Conservation (phyloP, 495 filamentous ascomycete genomes). For the Aspergillus egyptiacus region DNA sequence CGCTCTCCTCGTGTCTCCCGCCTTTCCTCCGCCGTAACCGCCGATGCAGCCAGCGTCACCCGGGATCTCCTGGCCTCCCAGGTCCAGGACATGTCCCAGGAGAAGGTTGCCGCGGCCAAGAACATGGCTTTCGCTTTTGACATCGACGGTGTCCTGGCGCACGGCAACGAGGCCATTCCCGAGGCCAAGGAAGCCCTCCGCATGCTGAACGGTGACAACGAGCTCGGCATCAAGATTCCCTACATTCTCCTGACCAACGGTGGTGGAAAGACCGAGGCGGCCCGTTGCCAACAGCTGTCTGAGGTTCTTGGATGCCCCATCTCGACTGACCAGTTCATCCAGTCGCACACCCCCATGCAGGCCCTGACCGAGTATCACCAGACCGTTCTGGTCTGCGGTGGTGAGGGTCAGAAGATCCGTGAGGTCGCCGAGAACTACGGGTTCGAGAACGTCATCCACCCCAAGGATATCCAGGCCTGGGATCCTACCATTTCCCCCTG, state of each 20-base stretch:
- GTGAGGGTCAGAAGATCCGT: slow-evolving; percentile 84
- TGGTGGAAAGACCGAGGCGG: slow-evolving; percentile 82
- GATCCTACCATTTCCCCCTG: slow-evolving; percentile 78
- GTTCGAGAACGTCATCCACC: slow-evolving; percentile 82
- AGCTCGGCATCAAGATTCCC: slow-evolving; percentile 78
- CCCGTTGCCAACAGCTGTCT: slow-evolving; percentile 73
- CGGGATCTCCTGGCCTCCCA: slow-evolving; percentile 67
- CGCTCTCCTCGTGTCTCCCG: slow-evolving; percentile 63
- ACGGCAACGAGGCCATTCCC: slow-evolving; percentile 72
- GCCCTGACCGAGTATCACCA: slow-evolving; percentile 77
- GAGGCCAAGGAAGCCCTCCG: slow-evolving; percentile 81
- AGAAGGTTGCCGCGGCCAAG: slow-evolving; percentile 59
- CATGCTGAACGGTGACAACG: slow-evolving; percentile 78
- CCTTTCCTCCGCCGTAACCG: slow-evolving; percentile 48
- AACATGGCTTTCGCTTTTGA: slow-evolving; percentile 86
- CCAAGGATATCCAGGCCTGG: slow-evolving; percentile 85
- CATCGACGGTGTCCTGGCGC: slow-evolving; percentile 83
- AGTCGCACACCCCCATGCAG: slow-evolving; percentile 90
- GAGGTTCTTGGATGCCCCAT: slow-evolving; percentile 66
- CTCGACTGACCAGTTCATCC: slow-evolving; percentile 85
- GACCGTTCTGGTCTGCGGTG: slow-evolving; percentile 80
- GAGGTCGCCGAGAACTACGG: slow-evolving; percentile 81
- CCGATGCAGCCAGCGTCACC: slow-evolving; percentile 45
- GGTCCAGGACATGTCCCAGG: slow-evolving; percentile 63
- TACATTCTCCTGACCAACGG: slow-evolving; percentile 95